Conservation (phyloP, 768 basidiomycete genomes). For the Tubosaeta sp. region DNA sequence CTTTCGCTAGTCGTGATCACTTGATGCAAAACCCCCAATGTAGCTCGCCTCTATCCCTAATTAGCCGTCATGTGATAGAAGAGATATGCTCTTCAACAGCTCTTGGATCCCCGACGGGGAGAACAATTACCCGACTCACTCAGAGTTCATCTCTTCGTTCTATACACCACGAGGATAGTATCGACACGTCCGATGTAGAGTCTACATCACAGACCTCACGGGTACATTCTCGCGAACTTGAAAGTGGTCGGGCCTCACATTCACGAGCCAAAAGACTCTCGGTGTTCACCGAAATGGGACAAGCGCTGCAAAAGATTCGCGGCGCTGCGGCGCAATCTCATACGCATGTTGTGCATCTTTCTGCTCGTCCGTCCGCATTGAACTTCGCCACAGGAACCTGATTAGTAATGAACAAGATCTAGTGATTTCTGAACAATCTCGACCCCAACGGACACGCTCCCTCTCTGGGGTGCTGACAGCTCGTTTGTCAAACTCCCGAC, state of each 20-base stretch:
- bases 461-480: not conserved
- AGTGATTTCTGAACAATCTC: not conserved
- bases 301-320: not conserved
- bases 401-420: not conserved
- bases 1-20: not conserved
- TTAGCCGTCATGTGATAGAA: conserved; percentile 16
- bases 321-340: not conserved
- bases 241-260: not conserved
- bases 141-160: not conserved
- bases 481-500: conserved; percentile 1
- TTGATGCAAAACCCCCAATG: not conserved
- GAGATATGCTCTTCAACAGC: conserved; percentile 6
- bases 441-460: not conserved
- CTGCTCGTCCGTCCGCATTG: not conserved
- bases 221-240: not conserved
- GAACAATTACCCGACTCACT: not conserved
- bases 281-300: not conserved
- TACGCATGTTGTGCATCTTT: conserved; percentile 6
- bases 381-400: conserved; percentile 1
- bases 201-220: not conserved
- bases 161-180: not conserved
- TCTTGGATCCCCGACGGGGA: not conserved
- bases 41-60: conserved; percentile 16
- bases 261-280: not conserved
- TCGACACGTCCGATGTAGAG: not conserved